Percentiles rank a stretch among this genome's conserved stretches.
Evolutionary conservation across 306 rosid species (phyloP).

Genomic region (Carpinus viminea): DNA sequence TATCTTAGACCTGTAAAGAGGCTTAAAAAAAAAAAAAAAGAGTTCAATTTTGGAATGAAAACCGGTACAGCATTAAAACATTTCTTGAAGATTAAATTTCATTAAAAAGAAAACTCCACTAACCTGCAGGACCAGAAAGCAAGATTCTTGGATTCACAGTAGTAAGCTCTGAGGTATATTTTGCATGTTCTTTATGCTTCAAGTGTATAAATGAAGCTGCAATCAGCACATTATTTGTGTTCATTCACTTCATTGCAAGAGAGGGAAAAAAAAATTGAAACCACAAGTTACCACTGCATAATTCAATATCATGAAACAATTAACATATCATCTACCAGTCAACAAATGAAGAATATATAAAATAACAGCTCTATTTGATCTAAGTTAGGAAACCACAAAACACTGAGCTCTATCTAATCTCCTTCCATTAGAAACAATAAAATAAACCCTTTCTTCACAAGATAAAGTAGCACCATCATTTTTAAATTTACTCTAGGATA

Average conservation of each 20-base stretch:
- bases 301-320: background rate
- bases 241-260: conserved; percentile 84
- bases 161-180: conserved; percentile 81
- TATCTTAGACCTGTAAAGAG: conserved; percentile 79
- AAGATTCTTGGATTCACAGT: conserved; percentile 94
- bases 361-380: background rate
- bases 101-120: conserved; percentile 18
- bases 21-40: conserved; percentile 18
- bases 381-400: background rate
- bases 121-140: conserved; percentile 99
- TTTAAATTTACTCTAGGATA: background rate
- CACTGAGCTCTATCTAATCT: background rate
- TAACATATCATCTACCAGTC: background rate
- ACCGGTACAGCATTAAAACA: background rate
- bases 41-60: conserved; percentile 16
- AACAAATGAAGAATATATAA: background rate
- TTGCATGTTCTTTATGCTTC: conserved; percentile 83
- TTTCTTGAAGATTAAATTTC: conserved; percentile 2
- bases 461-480: background rate
- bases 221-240: conserved; percentile 84
- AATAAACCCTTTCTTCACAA: background rate
- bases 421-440: no score
- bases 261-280: conserved; percentile 18
- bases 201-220: conserved; percentile 93
- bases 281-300: conserved; percentile 17